Evolutionary conservation across 108 stramenopile genomes (phyloP).

Genomic region (Nitzschia sp.): DNA sequence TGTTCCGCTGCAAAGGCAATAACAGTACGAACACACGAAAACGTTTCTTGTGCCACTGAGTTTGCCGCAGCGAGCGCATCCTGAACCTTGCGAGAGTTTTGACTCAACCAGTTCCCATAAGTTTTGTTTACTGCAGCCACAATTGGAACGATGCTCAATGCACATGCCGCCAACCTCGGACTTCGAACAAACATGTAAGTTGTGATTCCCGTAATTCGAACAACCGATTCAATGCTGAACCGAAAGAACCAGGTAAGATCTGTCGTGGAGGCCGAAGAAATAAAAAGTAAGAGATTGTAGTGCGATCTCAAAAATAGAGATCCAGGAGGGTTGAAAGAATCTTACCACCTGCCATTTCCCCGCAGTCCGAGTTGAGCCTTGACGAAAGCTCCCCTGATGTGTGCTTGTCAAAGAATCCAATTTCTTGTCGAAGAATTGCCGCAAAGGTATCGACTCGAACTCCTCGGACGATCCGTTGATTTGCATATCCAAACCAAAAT

Average conservation of each 20-base stretch:
- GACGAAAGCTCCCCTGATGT: slow-evolving; percentile 79
- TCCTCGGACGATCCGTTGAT: slow-evolving; percentile 78
- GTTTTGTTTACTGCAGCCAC: slow-evolving; percentile 82
- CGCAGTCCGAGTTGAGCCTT: slow-evolving; percentile 85
- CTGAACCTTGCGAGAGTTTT: slow-evolving; percentile 79
- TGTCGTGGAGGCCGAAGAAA: slow-evolving; percentile 7
- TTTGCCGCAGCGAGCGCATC: slow-evolving; percentile 86
- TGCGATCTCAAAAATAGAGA: no score
- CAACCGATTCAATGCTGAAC: slow-evolving; percentile 83
- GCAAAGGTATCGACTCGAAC: slow-evolving; percentile 76
- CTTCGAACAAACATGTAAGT: slow-evolving; percentile 80
- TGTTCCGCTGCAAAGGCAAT: slow-evolving; percentile 84
- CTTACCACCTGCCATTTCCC: slow-evolving; percentile 76
- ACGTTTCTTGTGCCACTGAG: slow-evolving; percentile 78
- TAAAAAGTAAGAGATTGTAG: slow-evolving; percentile 4
- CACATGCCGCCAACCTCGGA: slow-evolving; percentile 73
- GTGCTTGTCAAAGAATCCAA: slow-evolving; percentile 77
- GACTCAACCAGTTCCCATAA: slow-evolving; percentile 82
- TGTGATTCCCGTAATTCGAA: slow-evolving; percentile 82
- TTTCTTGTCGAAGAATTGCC: slow-evolving; percentile 74
- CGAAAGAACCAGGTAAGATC: slow-evolving; percentile 93
- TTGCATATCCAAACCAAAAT: slow-evolving; percentile 87
- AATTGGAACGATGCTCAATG: slow-evolving; percentile 77
- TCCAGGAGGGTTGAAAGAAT: no score
- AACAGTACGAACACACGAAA: slow-evolving; percentile 82